Percentiles rank a stretch among this genome's conserved stretches.
phyloP scores from a whole-genome alignment of 176 grass and related monocot species.

The Lolium rigidum region DNA sequence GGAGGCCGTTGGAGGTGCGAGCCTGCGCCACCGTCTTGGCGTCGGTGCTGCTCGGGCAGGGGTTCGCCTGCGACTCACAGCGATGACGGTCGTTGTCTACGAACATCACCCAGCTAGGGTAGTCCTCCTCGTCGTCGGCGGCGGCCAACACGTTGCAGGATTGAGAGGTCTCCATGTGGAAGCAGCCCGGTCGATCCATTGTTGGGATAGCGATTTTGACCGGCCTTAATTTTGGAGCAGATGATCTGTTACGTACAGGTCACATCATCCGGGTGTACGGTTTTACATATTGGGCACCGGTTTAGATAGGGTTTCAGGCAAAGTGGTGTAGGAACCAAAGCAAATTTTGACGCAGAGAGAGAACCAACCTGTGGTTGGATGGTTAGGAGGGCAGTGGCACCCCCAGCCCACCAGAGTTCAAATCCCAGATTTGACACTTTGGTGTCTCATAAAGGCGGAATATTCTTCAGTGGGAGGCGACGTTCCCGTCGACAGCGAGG shows the following conservation, averaged over 20 bases:
- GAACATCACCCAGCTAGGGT: conserved; percentile 3
- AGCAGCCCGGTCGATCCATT: not conserved
- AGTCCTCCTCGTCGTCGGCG: not conserved
- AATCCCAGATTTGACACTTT: no score
- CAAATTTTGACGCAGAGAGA: no score
- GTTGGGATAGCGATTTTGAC: not conserved
- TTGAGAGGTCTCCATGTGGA: not conserved
- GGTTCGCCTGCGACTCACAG: no score
- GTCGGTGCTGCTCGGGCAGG: not conserved
- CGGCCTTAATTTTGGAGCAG: not conserved
- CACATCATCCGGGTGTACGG: not conserved
- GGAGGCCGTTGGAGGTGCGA: not conserved
- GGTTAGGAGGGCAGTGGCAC: no score
- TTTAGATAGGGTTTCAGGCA: no score
- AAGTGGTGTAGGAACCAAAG: no score
- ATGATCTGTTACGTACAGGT: not conserved
- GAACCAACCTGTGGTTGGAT: no score
- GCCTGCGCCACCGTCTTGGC: not conserved
- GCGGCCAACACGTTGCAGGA: not conserved
- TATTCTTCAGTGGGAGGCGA: no score
- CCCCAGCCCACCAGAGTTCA: no score
- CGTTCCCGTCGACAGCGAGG: no score
- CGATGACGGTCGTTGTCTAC: not conserved
- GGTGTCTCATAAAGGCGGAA: no score
- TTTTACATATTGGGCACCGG: not conserved